phyloP scores from a whole-genome alignment of 2,329 filamentous ascomycete species.

The Talaromyces sp. region DNA sequence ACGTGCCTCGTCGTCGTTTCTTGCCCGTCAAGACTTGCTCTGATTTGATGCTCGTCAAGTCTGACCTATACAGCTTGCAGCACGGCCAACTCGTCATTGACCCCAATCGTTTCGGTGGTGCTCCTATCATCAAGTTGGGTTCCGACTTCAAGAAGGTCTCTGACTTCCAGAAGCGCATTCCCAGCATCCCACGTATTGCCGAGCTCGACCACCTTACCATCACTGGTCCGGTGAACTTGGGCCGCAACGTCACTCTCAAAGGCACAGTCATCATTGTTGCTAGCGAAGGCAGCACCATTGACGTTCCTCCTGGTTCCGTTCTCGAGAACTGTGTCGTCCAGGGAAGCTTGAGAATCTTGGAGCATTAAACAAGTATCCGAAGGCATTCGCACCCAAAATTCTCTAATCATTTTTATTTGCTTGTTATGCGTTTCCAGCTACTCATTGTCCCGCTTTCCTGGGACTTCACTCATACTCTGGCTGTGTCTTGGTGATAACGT shows the following conservation, averaged over 20 bases:
- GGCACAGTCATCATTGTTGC: conserved; percentile 98
- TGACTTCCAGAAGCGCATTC: conserved; percentile 56
- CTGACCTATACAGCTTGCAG: conserved; percentile 96
- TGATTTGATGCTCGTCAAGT: conserved; percentile 99
- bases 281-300: conserved; percentile 95
- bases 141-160: conserved; percentile 99
- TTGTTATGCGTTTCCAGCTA: neutral
- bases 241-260: conserved; percentile 92
- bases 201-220: conserved; percentile 78
- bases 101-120: conserved; percentile 91
- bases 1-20: conserved; percentile 95
- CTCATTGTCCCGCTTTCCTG: neutral
- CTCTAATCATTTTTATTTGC: neutral
- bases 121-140: conserved; percentile 97
- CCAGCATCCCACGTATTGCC: conserved; percentile 50
- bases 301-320: conserved; percentile 93
- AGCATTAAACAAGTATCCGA: conserved; percentile 51
- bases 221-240: conserved; percentile 94
- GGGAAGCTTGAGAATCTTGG: conserved; percentile 77
- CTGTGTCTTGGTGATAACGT: neutral
- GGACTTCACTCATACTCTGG: neutral
- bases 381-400: neutral
- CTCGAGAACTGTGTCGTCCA: conserved; percentile 99
- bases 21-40: conserved; percentile 99
- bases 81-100: conserved; percentile 98